phyloP scores from a whole-genome alignment of 805 yeast species.

The Teunomyces panamensis region DNA sequence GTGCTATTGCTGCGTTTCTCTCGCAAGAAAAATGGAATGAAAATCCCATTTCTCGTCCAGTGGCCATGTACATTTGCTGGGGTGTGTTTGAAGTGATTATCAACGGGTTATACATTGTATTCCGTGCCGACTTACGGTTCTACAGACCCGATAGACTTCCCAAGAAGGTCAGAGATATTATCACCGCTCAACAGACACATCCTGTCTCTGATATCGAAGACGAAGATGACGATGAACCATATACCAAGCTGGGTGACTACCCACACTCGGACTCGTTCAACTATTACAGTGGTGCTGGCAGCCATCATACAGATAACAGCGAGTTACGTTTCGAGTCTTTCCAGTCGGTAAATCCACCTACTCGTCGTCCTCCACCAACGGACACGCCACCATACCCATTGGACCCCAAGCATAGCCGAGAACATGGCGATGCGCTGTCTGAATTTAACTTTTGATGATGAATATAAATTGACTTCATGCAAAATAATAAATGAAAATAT shows the following conservation, averaged over 20 bases:
- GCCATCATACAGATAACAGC: slow-evolving; percentile 4
- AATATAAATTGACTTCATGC: not conserved
- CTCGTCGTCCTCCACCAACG: not conserved
- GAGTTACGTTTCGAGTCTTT: slow-evolving; percentile 10
- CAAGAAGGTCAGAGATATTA: slow-evolving; percentile 13
- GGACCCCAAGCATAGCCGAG: not conserved
- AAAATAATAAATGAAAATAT: not conserved
- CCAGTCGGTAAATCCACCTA: not conserved
- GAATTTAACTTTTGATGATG: slow-evolving; percentile 2
- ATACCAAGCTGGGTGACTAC: not conserved
- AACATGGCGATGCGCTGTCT: slow-evolving; percentile 1
- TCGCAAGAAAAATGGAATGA: slow-evolving; percentile 1
- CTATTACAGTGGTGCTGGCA: not conserved
- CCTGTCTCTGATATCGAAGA: slow-evolving; percentile 31
- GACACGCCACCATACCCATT: not conserved
- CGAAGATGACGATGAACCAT: slow-evolving; percentile 10
- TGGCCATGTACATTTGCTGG: slow-evolving; percentile 18
- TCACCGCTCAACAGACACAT: slow-evolving; percentile 18
- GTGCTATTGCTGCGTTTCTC: slow-evolving; percentile 10
- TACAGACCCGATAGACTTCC: slow-evolving; percentile 22
- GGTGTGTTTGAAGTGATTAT: slow-evolving; percentile 18
- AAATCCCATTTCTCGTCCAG: slow-evolving; percentile 5
- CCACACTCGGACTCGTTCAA: not conserved
- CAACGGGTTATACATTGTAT: slow-evolving; percentile 14
- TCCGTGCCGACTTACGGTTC: slow-evolving; percentile 20